These are phyloP conservation scores for Abrus pulchellus DNA, from an alignment of 306 rosid species.

Conservation along the genomic window DNA sequence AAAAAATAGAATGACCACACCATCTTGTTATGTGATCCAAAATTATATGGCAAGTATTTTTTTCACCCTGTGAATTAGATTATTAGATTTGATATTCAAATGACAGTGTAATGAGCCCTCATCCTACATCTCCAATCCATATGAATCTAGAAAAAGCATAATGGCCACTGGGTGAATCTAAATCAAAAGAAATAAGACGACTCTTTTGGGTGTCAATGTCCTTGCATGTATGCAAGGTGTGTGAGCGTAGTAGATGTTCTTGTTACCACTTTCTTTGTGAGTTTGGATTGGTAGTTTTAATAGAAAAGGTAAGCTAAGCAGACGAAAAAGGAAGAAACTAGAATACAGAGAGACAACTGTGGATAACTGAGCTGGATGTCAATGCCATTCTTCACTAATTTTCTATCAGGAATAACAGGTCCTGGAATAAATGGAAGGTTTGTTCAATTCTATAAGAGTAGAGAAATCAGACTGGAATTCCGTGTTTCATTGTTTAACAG, in stretches of 20 bases:
- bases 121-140: slow-evolving; percentile 1
- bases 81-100: background rate
- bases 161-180: background rate
- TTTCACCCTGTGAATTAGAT: background rate
- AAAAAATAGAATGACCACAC: background rate
- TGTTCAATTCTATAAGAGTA: background rate
- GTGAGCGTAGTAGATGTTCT: background rate
- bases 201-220: background rate
- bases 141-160: background rate
- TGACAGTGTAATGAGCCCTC: background rate
- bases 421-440: background rate
- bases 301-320: background rate
- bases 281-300: slow-evolving; percentile 5
- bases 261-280: background rate
- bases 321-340: slow-evolving; percentile 1
- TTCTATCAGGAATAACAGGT: background rate
- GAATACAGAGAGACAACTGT: background rate
- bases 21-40: background rate
- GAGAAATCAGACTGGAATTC: background rate
- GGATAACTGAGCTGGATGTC: background rate
- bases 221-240: background rate
- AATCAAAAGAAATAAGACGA: background rate
- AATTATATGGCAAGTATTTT: background rate
- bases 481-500: background rate
- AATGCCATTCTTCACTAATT: background rate